Base-by-base conservation (phyloP, 140 eudicot genomes). In the Ambrosia hybrid region DNA sequence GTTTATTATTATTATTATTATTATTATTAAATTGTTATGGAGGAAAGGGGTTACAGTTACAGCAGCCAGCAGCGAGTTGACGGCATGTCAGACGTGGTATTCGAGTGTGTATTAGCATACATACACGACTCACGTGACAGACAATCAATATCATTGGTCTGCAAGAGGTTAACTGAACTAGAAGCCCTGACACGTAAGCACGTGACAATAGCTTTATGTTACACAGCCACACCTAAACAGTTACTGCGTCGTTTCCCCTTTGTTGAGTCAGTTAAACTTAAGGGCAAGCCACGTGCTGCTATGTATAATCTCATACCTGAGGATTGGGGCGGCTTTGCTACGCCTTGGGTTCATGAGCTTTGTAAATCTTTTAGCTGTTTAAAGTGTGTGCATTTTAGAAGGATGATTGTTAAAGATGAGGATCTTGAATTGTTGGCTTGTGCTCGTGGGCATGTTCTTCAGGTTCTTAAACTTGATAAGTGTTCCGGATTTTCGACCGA, bases 241-340 rank as follows among this genome's bases (percentile, higher is more conserved):
- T 75, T 93, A 2, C 36, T 71, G 15, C 73, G 67, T 65, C 64
- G 99, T 48, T 93, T 93, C 41, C 95, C 91, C 1, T 85, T 72
- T 48, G 76, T 93, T 4, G 97, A 93, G 63, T 87, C 97, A 6
- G 55, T 93, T 60, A 81, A 82, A 59, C 82, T 93, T 5, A 93
- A 90, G 66, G 99, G 96, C 1, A 90, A 90, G 79, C 99, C 99
- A 56, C 88, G 99, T 38, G 99, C 99, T 38, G 94, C 97, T 33
- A 90, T 90, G 99, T 93, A 85, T 49, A 86, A 90, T 39, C 65
- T 90, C 83, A 90, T 93, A 7, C 99, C 99, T 5, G 99, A 93
- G 12, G 95, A 88, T 33, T 93, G 99, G 99, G 99, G 99, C 9
- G 99, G 99, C 4, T 86, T 85, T 37, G 97, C 78, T 3, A 79